Evolutionary conservation across 768 basidiomycete species (phyloP), one percentile per base, ranked within the genome.

Genomic region (Lentinula raphanica): DNA sequence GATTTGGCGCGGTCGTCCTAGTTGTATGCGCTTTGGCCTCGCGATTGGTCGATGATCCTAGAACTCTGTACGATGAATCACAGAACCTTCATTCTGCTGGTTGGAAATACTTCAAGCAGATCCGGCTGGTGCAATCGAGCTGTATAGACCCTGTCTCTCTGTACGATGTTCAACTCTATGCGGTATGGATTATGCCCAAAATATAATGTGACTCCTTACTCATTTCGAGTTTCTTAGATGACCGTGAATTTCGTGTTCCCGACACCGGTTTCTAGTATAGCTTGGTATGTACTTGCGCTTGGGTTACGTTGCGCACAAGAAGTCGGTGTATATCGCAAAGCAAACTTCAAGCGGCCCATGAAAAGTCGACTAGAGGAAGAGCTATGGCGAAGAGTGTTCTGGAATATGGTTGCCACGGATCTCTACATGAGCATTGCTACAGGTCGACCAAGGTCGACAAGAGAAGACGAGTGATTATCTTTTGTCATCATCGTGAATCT

Each of bases 361-460:
- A 13, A 11, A 50, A 61, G 35, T 29, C 63, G 69, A 11, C 55
- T 70, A 1, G 80, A 86, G 58, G 69, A 78, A 28, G 82, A 87
- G 62, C 64, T 81, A 35, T 83, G 79, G 72, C 83, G 80, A 56
- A 70, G 75, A 15, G 71, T 69, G 3, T 78, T 76, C 61, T 76
- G 72, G 72, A 66, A 72, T 9, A 38, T 62, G 27, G 32, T 58
- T 13, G 5, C 42, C 64, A 67, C 59, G 36, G 71, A 61, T 28
- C 35, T 42, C 1, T 35, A 35, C 29, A 36, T 62, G 71, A 71
- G 73, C 62, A 66, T 19, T 61, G 68, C 45, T 58, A 67, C 46
- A 31, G 85, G 84, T 8, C 69, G 85, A 17, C 81, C 83, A 1
- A 73, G 80, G 48, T 76, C 78, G 1, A 70, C 82, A 3, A 74